A percentile compares a stretch with the other conserved stretches of the same genome.
These are phyloP conservation scores for Aspergillus thermomutatus DNA, from an alignment of 2,329 filamentous ascomycete species.

Conservation along the genomic window DNA sequence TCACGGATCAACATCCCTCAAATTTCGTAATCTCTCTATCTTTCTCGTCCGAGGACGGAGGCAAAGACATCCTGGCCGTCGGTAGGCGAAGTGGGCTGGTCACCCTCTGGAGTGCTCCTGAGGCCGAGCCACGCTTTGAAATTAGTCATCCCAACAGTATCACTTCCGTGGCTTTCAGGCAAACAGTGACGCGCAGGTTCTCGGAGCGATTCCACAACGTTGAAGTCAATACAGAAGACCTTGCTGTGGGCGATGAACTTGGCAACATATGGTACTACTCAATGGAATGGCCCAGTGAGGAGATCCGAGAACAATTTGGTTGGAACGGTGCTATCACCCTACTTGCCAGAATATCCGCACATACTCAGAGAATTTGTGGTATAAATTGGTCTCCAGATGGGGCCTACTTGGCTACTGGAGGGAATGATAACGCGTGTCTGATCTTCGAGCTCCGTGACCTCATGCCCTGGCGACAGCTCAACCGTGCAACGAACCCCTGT, in stretches of 20 bases:
- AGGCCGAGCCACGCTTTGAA: conserved; percentile 67
- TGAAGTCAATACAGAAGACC: conserved; percentile 69
- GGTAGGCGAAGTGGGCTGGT: conserved; percentile 75
- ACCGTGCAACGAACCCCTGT: conserved; percentile 7
- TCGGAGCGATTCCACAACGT: conserved; percentile 49
- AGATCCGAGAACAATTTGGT: conserved; percentile 61
- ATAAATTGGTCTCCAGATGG: conserved; percentile 82
- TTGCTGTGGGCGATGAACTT: conserved; percentile 79
- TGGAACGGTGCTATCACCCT: conserved; percentile 79
- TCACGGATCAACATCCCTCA: conserved; percentile 46
- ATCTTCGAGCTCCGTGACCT: conserved; percentile 70
- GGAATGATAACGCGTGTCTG: conserved; percentile 87
- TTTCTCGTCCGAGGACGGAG: conserved; percentile 77
- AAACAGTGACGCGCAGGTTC: conserved; percentile 51
- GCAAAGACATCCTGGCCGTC: conserved; percentile 77
- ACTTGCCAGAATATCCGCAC: conserved; percentile 71
- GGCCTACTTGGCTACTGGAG: conserved; percentile 75
- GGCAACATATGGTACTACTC: conserved; percentile 86
- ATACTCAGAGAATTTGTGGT: conserved; percentile 88
- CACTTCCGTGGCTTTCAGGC: conserved; percentile 78
- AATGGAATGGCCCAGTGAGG: conserved; percentile 70
- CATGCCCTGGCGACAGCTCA: conserved; percentile 17
- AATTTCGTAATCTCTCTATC: conserved; percentile 76
- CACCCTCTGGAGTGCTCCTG: conserved; percentile 70
- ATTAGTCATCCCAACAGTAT: conserved; percentile 68